A percentile compares a stretch with the other conserved stretches of the same genome.
These are phyloP conservation scores for Ceriops decandra DNA, from an alignment of 345 rosid genomes.

Conservation along the genomic window DNA sequence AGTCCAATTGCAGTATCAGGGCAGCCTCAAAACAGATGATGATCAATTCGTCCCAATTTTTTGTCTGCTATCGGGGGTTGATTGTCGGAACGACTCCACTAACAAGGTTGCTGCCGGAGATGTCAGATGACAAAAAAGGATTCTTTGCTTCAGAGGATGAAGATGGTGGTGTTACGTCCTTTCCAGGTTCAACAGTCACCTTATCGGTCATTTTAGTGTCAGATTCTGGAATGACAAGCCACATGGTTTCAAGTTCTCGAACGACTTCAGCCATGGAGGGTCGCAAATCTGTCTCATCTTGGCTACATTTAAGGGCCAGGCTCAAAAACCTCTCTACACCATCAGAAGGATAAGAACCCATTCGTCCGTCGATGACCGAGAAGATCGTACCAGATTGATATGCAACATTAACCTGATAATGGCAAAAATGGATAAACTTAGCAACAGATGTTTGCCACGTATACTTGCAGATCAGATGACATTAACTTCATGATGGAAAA, in stretches of 20 bases:
- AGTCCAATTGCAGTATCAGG: not conserved
- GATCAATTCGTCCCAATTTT: not conserved
- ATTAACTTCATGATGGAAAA: too few relatives aligned
- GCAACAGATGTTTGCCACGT: too few relatives aligned
- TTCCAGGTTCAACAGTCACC: constrained; percentile 9
- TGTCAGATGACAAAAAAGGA: constrained; percentile 61
- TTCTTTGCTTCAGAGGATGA: constrained; percentile 40
- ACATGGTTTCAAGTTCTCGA: constrained; percentile 72
- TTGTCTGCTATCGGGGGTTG: constrained; percentile 48
- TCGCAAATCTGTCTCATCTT: constrained; percentile 65
- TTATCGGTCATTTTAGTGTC: constrained; percentile 25
- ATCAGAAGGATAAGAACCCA: constrained; percentile 92
- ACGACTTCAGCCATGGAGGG: constrained; percentile 93
- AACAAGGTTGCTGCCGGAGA: constrained; percentile 86
- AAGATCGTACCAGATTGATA: constrained; percentile 67
- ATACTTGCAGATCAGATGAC: too few relatives aligned
- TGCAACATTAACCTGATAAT: constrained; percentile 57
- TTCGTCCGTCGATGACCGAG: constrained; percentile 70
- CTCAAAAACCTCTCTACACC: constrained; percentile 71
- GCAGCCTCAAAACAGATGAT: not conserved
- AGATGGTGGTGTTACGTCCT: constrained; percentile 34
- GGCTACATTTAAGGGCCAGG: constrained; percentile 71
- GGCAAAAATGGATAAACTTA: too few relatives aligned
- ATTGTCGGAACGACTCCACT: constrained; percentile 71
- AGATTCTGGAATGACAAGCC: constrained; percentile 56